Evolutionary conservation across 805 yeast species (phyloP).

Genomic region (Candida easanensis): DNA sequence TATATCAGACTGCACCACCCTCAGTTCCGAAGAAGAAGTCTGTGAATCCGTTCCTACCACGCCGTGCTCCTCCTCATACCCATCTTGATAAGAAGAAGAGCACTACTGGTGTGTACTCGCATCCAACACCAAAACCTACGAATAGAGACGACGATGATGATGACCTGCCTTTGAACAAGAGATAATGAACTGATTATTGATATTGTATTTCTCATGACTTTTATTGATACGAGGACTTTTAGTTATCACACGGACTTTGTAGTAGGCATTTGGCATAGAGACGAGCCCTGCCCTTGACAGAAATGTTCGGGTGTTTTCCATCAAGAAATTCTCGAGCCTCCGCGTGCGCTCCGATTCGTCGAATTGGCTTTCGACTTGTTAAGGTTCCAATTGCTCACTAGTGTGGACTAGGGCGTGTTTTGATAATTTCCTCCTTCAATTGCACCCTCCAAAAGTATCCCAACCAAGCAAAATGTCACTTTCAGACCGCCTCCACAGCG

Average conservation of each 20-base stretch:
- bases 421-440: too few species aligned
- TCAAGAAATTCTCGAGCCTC: not conserved
- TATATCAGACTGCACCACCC: constrained; percentile 9
- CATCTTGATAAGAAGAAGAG: constrained; percentile 8
- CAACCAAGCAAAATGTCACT: constrained; percentile 2
- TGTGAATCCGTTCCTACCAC: constrained; percentile 13
- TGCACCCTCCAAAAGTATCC: too few species aligned
- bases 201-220: too few species aligned
- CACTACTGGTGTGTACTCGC: not conserved
- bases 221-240: too few species aligned
- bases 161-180: not conserved
- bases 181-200: too few species aligned
- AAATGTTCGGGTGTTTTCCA: not conserved
- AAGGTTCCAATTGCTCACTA: too few species aligned
- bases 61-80: constrained; percentile 12
- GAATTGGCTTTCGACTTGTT: too few species aligned
- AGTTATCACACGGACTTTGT: too few species aligned
- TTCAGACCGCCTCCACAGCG: not conserved
- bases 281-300: not conserved
- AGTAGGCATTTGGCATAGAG: too few species aligned
- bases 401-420: too few species aligned
- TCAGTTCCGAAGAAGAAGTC: not conserved
- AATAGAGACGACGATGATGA: not conserved
- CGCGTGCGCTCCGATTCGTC: not conserved
- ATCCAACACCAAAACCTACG: not conserved